Conservation (phyloP, 305 asterid genomes). For the Fraxinus dipetala region DNA sequence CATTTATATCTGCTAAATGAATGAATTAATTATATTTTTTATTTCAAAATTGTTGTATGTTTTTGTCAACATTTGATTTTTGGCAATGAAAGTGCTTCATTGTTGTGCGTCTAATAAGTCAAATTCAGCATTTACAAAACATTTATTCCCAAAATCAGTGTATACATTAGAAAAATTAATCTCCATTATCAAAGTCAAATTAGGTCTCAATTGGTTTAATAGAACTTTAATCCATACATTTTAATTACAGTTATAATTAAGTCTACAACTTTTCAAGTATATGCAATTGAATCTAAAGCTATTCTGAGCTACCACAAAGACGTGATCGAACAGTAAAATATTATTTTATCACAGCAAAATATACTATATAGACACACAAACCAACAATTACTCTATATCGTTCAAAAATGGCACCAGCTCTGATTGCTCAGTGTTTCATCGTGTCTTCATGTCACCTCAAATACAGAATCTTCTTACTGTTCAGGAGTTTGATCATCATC, state of each 20-base stretch:
- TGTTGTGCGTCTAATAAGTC: neutral
- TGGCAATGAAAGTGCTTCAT: too few relatives aligned
- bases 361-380: neutral
- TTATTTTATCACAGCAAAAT: too few relatives aligned
- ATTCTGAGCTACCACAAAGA: too few relatives aligned
- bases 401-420: neutral
- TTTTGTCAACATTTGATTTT: too few relatives aligned
- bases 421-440: neutral
- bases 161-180: too few relatives aligned
- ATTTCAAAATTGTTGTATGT: too few relatives aligned
- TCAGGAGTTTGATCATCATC: neutral
- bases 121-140: neutral
- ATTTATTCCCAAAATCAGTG: neutral
- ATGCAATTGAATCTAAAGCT: too few relatives aligned
- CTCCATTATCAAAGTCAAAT: neutral
- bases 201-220: neutral
- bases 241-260: too few relatives aligned
- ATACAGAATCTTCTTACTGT: neutral
- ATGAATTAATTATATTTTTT: too few relatives aligned
- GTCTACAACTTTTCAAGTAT: too few relatives aligned
- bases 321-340: too few relatives aligned
- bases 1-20: neutral
- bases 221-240: too few relatives aligned
- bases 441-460: neutral
- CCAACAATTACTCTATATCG: neutral